Percentiles rank a stretch among this genome's conserved stretches.
phyloP scores from a whole-genome alignment of 2,329 filamentous ascomycete genomes.

The Neonectria hederae region DNA sequence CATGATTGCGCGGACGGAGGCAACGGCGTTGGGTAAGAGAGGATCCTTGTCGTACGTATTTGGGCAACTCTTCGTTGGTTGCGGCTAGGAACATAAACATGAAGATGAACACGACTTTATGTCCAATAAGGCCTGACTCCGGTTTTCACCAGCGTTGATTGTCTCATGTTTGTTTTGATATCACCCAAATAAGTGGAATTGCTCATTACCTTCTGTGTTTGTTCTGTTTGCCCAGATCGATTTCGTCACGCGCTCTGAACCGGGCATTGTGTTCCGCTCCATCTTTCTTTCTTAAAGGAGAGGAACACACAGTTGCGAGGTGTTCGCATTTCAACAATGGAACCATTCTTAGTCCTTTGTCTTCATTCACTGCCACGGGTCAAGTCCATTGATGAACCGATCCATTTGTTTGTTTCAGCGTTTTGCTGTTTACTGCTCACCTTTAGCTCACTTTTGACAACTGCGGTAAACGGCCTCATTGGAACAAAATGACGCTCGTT shows the following conservation, averaged over 20 bases:
- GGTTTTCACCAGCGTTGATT: neutral
- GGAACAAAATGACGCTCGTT: neutral
- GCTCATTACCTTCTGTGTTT: neutral
- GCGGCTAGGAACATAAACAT: constrained; percentile 13
- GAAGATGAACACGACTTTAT: constrained; percentile 10
- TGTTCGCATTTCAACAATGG: neutral
- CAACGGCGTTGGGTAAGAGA: constrained; percentile 39
- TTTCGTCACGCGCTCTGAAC: neutral
- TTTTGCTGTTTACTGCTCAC: neutral
- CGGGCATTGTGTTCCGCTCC: neutral
- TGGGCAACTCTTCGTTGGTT: constrained; percentile 18
- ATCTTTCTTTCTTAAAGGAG: neutral
- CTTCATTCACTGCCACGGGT: neutral
- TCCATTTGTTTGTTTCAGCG: neutral
- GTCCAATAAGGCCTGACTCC: neutral
- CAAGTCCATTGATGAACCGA: neutral
- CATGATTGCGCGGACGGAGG: constrained; percentile 23
- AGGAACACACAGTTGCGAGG: neutral
- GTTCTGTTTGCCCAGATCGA: neutral
- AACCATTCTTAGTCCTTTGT: neutral
- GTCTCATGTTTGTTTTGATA: constrained; percentile 2
- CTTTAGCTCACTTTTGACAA: neutral
- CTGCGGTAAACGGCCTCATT: neutral
- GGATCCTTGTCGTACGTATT: constrained; percentile 29
- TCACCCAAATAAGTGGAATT: neutral